phyloP scores from a whole-genome alignment of 371 early-diverging fungal species.

The Fennellomyces sp. region DNA sequence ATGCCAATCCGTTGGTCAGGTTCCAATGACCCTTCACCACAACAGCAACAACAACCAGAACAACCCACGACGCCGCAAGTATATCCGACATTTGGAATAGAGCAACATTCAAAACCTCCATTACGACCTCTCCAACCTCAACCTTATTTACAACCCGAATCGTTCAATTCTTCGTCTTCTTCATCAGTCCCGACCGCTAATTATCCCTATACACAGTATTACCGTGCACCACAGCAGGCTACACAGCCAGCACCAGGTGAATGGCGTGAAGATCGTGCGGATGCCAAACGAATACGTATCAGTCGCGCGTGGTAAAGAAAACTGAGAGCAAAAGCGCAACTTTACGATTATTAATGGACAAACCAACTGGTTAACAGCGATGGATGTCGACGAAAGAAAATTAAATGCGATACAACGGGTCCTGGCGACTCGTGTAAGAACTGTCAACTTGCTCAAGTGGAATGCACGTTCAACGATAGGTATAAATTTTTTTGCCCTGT shows the following conservation, averaged over 20 bases:
- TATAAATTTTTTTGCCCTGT: conserved; percentile 6
- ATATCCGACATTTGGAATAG: neutral
- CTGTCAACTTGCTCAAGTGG: conserved; percentile 17
- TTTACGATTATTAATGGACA: neutral
- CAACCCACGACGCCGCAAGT: neutral
- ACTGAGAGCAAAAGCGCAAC: neutral
- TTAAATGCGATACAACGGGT: conserved; percentile 24
- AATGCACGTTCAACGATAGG: conserved; percentile 35
- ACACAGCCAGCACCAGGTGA: neutral
- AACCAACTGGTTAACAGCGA: conserved; percentile 15
- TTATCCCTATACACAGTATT: neutral
- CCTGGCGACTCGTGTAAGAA: conserved; percentile 18
- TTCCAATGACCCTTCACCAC: neutral
- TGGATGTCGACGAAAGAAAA: conserved; percentile 32
- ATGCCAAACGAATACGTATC: conserved; percentile 36
- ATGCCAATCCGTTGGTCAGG: conserved; percentile 9
- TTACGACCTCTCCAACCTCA: conserved; percentile 24
- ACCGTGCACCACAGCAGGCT: neutral
- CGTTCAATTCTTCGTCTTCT: neutral
- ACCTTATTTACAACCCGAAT: conserved; percentile 12
- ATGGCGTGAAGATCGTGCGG: conserved; percentile 13
- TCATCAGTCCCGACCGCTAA: neutral
- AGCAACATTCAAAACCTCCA: neutral
- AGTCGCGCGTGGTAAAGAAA: conserved; percentile 46
- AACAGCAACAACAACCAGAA: neutral